A percentile compares a stretch with the other conserved stretches of the same genome.
Conservation (phyloP, 805 yeast species). For the Candida silvatica region DNA sequence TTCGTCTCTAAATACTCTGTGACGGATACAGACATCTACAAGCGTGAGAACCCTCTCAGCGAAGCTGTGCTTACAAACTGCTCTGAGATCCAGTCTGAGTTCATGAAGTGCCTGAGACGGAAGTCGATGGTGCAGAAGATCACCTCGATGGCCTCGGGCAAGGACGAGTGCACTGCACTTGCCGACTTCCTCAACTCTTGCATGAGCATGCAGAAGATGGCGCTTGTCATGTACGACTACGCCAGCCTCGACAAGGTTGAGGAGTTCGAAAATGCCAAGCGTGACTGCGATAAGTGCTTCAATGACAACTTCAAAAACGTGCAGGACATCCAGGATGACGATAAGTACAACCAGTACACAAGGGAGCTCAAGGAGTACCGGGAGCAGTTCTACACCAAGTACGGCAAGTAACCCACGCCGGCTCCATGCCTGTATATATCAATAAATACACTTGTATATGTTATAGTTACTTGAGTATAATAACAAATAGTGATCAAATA, state of each 20-base stretch:
- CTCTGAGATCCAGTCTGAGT: constrained; percentile 23
- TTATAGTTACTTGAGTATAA: not conserved
- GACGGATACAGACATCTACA: constrained; percentile 19
- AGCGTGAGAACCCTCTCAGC: constrained; percentile 17
- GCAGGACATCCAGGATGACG: constrained; percentile 20
- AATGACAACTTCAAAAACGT: constrained; percentile 16
- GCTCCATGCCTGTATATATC: not conserved
- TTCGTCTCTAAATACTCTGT: constrained; percentile 4
- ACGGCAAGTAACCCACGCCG: constrained; percentile 9
- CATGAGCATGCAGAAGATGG: constrained; percentile 22
- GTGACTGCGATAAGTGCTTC: constrained; percentile 21
- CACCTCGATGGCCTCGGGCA: constrained; percentile 9
- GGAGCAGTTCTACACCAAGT: constrained; percentile 20
- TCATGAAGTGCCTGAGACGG: constrained; percentile 18
- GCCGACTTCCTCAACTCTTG: constrained; percentile 25
- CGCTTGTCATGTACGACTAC: constrained; percentile 25
- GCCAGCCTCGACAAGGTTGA: constrained; percentile 18
- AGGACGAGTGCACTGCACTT: constrained; percentile 17
- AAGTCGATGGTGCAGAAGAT: constrained; percentile 12
- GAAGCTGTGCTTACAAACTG: constrained; percentile 26
- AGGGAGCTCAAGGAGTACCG: constrained; percentile 20
- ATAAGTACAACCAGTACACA: constrained; percentile 14
- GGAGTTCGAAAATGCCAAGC: constrained; percentile 21
- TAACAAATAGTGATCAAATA: not conserved
- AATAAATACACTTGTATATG: not conserved